phyloP scores from a whole-genome alignment of 768 basidiomycete species.

The Pleurotus djamor region DNA sequence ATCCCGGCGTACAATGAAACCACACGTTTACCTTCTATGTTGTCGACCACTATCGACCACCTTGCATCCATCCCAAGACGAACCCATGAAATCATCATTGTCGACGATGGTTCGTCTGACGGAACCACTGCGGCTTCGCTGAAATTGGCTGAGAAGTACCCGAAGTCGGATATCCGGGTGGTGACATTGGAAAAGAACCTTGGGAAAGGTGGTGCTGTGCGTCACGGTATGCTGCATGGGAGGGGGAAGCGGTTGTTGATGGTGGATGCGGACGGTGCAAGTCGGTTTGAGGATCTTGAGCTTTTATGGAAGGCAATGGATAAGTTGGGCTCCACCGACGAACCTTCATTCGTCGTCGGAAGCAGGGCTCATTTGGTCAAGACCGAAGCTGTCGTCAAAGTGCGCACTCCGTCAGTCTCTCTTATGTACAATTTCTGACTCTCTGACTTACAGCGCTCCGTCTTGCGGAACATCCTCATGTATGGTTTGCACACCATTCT shows the following conservation, averaged over 20 bases:
- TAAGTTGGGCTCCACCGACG: conserved; percentile 42
- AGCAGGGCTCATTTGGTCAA: conserved; percentile 91
- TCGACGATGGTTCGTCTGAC: conserved; percentile 90
- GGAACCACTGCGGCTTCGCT: conserved; percentile 67
- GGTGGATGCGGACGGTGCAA: conserved; percentile 95
- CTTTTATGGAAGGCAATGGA: conserved; percentile 79
- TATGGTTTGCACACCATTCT: conserved; percentile 89
- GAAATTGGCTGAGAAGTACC: conserved; percentile 54
- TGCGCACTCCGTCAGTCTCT: conserved; percentile 23
- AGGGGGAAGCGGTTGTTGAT: conserved; percentile 80
- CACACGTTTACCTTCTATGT: conserved; percentile 81
- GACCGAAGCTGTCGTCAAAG: conserved; percentile 93
- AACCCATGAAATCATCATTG: conserved; percentile 79
- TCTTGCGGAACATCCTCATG: conserved; percentile 91
- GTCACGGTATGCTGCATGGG: conserved; percentile 86
- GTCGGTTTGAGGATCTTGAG: conserved; percentile 82
- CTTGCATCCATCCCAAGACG: conserved; percentile 44
- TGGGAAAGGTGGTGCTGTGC: conserved; percentile 92
- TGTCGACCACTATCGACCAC: conserved; percentile 69
- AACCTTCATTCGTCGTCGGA: conserved; percentile 73
- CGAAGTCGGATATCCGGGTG: conserved; percentile 66
- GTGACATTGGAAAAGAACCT: conserved; percentile 77
- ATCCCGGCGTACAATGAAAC: conserved; percentile 94
- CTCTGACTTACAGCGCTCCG: conserved; percentile 62
- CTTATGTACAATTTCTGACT: not conserved